Evolutionary conservation across 768 basidiomycete species (phyloP), one percentile per base, ranked within the genome.

Genomic region (Agrocybe chaxingu): DNA sequence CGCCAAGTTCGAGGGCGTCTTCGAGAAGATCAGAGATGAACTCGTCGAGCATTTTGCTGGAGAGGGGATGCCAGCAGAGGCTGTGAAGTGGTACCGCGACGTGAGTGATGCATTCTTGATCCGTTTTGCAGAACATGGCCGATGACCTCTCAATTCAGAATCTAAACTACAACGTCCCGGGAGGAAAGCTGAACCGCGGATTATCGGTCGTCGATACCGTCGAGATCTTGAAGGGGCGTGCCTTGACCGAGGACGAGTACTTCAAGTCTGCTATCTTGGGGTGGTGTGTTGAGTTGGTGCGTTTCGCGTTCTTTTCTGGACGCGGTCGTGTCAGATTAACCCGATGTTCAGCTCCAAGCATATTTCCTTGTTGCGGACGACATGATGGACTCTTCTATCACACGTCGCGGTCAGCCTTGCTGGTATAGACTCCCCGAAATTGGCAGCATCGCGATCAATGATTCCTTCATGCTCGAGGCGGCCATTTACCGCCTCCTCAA

Each of bases 361-460:
- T 97, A 87, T 71, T 98, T 98, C 85, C 83, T 98, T 49, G 92
- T 97, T 49, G 81, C 92, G 3, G 92, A 99, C 69, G 96, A 98
- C 68, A 94, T 98, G 62, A 99, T 99, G 97, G 96, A 99, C 65
- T 67, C 79, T 13, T 92, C 89, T 42, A 87, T 98, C 59, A 98
- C 96, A 8, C 87, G 96, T 19, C 87, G 96, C 8, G 86, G 88
- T 3, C 95, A 97, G 68, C 89, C 94, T 1, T 99, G 96, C 72
- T 99, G 92, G 91, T 98, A 96, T 73, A 80, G 76, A 51, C 58
- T 72, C 18, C 72, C 72, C 2, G 59, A 67, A 10, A 84, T 96
- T 54, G 85, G 85, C 41, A 84, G 85, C 70, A 83, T 97, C 55
- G 94, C 96, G 4, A 88, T 98, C 73, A 98, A 98, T 75, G 96